phyloP scores from a whole-genome alignment of 371 early-diverging fungal species.

The Circinella umbellata region DNA sequence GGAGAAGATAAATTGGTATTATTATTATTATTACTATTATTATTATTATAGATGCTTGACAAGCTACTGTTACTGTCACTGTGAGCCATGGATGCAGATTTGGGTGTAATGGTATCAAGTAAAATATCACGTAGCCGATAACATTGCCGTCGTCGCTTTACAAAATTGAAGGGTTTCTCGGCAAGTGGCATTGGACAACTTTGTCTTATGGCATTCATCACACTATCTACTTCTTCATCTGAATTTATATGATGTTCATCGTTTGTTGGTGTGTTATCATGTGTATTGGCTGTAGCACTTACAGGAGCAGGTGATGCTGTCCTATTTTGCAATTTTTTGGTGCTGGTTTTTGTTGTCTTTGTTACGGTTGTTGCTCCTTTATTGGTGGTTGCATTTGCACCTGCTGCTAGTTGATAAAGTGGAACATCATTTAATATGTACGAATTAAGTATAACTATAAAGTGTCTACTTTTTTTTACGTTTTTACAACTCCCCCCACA shows the following conservation, averaged over 20 bases:
- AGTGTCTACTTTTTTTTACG: too few species aligned
- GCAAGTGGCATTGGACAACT: conserved; percentile 67
- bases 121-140: conserved; percentile 68
- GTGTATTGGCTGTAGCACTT: background rate
- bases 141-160: conserved; percentile 65
- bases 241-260: conserved; percentile 52
- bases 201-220: conserved; percentile 57
- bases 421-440: background rate
- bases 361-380: conserved; percentile 2
- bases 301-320: conserved; percentile 9
- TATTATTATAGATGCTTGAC: conserved; percentile 10
- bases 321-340: conserved; percentile 17
- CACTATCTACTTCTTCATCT: conserved; percentile 70
- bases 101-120: conserved; percentile 69
- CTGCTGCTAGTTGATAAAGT: background rate
- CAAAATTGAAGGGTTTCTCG: conserved; percentile 48
- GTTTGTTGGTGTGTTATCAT: background rate
- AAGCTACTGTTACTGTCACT: conserved; percentile 19
- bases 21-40: conserved; percentile 5
- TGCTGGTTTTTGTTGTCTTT: conserved; percentile 14
- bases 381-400: conserved; percentile 5
- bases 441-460: background rate
- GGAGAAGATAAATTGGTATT: conserved; percentile 11
- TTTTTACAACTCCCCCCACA: too few species aligned
- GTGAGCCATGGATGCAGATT: conserved; percentile 19